Base-by-base conservation (phyloP, 495 filamentous ascomycete genomes). In the Cercophora scortea region DNA sequence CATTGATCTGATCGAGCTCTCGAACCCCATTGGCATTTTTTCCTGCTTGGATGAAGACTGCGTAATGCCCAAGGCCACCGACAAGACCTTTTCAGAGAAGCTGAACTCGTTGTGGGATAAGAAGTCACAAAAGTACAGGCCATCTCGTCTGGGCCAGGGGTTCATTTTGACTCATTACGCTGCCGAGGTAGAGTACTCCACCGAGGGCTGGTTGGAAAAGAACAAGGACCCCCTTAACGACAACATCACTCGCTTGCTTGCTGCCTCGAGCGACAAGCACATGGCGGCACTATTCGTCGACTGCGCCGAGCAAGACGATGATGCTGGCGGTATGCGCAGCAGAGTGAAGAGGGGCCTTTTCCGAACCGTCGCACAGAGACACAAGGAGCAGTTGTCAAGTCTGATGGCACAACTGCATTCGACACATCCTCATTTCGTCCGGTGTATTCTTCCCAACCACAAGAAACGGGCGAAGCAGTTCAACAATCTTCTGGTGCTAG, bases 121-220 rank as follows among this genome's bases (percentile, higher is more conserved):
- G 52, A 96, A 95, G 67, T 91, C 90, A 34, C 79, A 84, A 35
- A 97, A 99, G 67, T 99, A 97, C 67, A 84, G 88, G 32, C 79
- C 88, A 7, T 89, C 91, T 43, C 84, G 93, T 34, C 79, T 96
- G 32, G 86, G 79, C 2, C 90, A 95, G 64, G 94, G 94, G 1
- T 99, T 99, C 62, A 83, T 96, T 64, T 80, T 99, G n/a, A 99
- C 94, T 2, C 94, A 99, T 61, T 99, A 99, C 60, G 94, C 94
- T 8, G 89, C 94, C 13, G 93, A 96, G 67, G 94, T 99, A 1
- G 94, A 99, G 64, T 99, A 99, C 66, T 86, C 82, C 10, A 99
- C 94, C 0, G 82, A 91, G 18, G 89, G 87, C 44, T 99, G 94
- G 94, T 76, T 99, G 33, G 92, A 96, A 64, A 99, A 97, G 77